phyloP scores from a whole-genome alignment of 2,329 filamentous ascomycete species.

The Talaromyces sp. region DNA sequence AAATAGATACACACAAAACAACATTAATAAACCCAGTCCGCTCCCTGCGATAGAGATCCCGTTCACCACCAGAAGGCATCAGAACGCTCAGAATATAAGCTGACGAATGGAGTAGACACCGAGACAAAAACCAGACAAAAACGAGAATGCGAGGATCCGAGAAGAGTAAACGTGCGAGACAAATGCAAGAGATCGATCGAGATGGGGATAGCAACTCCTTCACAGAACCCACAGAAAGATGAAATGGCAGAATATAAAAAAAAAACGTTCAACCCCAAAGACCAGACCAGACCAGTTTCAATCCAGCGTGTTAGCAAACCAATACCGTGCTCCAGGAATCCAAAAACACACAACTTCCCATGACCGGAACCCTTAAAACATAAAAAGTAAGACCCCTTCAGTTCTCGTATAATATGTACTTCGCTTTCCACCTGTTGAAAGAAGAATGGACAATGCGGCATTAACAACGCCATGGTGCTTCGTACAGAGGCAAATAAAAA shows the following conservation, averaged over 20 bases:
- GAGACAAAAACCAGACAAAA: not conserved
- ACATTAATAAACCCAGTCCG: slow-evolving; percentile 2
- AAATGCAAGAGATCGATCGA: slow-evolving; percentile 17
- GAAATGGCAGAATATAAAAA: slow-evolving; percentile 16
- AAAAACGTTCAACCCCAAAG: not conserved
- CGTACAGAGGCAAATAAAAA: slow-evolving; percentile 5
- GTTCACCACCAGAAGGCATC: slow-evolving; percentile 5
- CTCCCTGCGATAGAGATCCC: slow-evolving; percentile 7
- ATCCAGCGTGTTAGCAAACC: slow-evolving; percentile 21
- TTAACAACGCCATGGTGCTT: slow-evolving; percentile 15
- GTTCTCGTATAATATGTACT: slow-evolving; percentile 27
- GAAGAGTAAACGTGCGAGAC: slow-evolving; percentile 20
- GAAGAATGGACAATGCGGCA: slow-evolving; percentile 12
- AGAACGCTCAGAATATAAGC: slow-evolving; percentile 12
- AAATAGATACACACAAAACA: not conserved
- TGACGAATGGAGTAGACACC: slow-evolving; percentile 7
- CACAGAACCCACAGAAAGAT: slow-evolving; percentile 17
- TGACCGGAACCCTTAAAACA: slow-evolving; percentile 4
- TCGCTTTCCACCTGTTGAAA: slow-evolving; percentile 21
- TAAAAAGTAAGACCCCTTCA: slow-evolving; percentile 19
- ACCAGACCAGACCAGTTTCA: slow-evolving; percentile 13
- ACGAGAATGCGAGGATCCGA: slow-evolving; percentile 11
- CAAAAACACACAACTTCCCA: not conserved
- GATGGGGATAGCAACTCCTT: slow-evolving; percentile 13
- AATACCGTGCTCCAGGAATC: slow-evolving; percentile 1